A percentile compares a stretch with the other conserved stretches of the same genome.
These are phyloP conservation scores for Globisporangium lucens DNA, from an alignment of 352 stramenopile genomes.

Conservation along the genomic window DNA sequence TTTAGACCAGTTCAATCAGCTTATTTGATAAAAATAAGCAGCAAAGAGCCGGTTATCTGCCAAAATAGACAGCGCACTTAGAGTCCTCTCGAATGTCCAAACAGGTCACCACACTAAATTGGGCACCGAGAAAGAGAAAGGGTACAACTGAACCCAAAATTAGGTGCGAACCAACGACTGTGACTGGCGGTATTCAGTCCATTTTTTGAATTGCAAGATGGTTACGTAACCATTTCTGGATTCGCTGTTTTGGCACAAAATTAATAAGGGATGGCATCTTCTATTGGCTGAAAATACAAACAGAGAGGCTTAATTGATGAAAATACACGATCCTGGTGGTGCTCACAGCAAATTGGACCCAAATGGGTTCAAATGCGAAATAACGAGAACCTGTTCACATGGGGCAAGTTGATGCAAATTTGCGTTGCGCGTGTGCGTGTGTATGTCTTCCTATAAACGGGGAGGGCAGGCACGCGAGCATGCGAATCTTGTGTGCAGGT, in stretches of 20 bases:
- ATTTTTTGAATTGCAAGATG: not conserved
- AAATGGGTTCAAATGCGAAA: too few relatives aligned
- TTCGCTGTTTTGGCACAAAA: not conserved
- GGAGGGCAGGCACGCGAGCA: too few relatives aligned
- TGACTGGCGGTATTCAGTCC: not conserved
- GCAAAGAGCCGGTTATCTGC: too few relatives aligned
- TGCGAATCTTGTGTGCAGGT: too few relatives aligned
- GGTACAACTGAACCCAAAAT: not conserved
- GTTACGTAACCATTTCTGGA: not conserved
- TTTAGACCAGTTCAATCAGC: too few relatives aligned
- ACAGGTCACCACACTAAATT: conserved; percentile 2
- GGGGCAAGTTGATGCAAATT: too few relatives aligned
- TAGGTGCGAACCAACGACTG: not conserved
- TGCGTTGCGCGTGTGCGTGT: too few relatives aligned
- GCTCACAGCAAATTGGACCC: not conserved
- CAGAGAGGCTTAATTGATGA: not conserved
- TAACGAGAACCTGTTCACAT: too few relatives aligned
- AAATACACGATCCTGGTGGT: not conserved
- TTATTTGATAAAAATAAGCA: not conserved
- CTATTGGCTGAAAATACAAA: not conserved
- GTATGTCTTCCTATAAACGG: too few relatives aligned
- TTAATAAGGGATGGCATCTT: not conserved
- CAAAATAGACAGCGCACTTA: not conserved
- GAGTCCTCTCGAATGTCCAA: conserved; percentile 4
- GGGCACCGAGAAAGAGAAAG: not conserved